Percentiles rank a stretch among this genome's conserved stretches.
Evolutionary conservation across 225 moss, liverwort and hornwort species (phyloP).

Genomic region (Marchantia paleacea): DNA sequence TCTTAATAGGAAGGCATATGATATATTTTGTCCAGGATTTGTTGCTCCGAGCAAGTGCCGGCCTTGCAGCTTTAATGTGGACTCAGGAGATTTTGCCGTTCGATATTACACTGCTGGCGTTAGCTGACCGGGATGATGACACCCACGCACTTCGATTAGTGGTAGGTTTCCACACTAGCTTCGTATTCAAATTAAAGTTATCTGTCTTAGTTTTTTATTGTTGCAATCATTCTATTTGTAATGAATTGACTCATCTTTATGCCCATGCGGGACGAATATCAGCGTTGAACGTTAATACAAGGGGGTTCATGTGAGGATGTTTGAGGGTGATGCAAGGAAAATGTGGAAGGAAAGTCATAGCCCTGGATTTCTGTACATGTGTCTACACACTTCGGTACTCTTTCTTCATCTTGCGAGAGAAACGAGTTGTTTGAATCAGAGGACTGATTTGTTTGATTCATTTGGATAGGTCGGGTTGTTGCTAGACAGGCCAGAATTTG

Average conservation of each 20-base stretch:
- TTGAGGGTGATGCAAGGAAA: neutral
- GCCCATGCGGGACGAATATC: neutral
- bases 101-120: conserved; percentile 83
- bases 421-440: neutral
- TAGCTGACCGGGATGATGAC: conserved; percentile 94
- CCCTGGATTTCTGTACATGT: neutral
- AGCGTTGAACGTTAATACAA: neutral
- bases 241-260: too few relatives aligned
- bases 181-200: neutral
- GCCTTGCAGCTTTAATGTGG: conserved; percentile 89
- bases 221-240: neutral
- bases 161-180: conserved; percentile 34
- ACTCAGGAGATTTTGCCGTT: conserved; percentile 91
- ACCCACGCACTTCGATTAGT: conserved; percentile 90
- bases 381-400: neutral
- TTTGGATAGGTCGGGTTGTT: conserved; percentile 67
- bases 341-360: neutral
- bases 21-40: conserved; percentile 45
- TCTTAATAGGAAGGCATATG: neutral
- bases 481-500: conserved; percentile 75
- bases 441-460: neutral
- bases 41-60: conserved; percentile 77
- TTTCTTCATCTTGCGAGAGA: neutral
- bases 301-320: neutral
- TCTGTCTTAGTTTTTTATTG: neutral